These are phyloP conservation scores for Thermothielavioides terrestris DNA, from an alignment of 495 filamentous ascomycete genomes.

Conservation along the genomic window DNA sequence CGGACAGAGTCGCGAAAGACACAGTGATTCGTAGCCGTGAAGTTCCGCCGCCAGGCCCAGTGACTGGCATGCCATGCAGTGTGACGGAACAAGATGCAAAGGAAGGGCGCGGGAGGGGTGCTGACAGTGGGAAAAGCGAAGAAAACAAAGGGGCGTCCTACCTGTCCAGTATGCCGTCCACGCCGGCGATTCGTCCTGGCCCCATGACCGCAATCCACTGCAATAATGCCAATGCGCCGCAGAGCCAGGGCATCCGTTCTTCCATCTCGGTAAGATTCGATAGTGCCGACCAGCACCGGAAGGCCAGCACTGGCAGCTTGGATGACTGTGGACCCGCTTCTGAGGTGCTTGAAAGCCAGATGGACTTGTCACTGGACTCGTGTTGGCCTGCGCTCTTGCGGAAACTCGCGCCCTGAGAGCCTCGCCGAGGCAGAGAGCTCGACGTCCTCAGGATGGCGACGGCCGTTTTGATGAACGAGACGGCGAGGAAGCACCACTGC, in stretches of 20 bases:
- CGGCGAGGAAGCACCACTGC: slow-evolving; percentile 58
- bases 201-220: slow-evolving; percentile 64
- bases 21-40: slow-evolving; percentile 18
- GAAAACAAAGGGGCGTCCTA: slow-evolving; percentile 52
- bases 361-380: slow-evolving; percentile 3
- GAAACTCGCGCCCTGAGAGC: slow-evolving; percentile 9
- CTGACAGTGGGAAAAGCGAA: slow-evolving; percentile 19
- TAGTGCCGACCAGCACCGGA: slow-evolving; percentile 62
- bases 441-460: slow-evolving; percentile 41
- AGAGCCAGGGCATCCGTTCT: slow-evolving; percentile 78
- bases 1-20: slow-evolving; percentile 1
- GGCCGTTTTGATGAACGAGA: slow-evolving; percentile 56
- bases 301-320: slow-evolving; percentile 63
- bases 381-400: slow-evolving; percentile 13
- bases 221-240: slow-evolving; percentile 57
- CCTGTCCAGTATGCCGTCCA: slow-evolving; percentile 79
- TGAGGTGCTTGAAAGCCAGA: background rate
- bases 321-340: slow-evolving; percentile 22
- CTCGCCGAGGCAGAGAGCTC: slow-evolving; percentile 44
- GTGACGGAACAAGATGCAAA: slow-evolving; percentile 22
- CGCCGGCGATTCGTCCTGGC: slow-evolving; percentile 62
- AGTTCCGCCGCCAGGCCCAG: slow-evolving; percentile 27
- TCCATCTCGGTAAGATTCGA: slow-evolving; percentile 61
- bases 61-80: slow-evolving; percentile 34
- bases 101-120: slow-evolving; percentile 2